Evolutionary conservation across 768 basidiomycete genomes (phyloP), one percentile per base, ranked within the genome.

Genomic region (Mycena chlorophos): DNA sequence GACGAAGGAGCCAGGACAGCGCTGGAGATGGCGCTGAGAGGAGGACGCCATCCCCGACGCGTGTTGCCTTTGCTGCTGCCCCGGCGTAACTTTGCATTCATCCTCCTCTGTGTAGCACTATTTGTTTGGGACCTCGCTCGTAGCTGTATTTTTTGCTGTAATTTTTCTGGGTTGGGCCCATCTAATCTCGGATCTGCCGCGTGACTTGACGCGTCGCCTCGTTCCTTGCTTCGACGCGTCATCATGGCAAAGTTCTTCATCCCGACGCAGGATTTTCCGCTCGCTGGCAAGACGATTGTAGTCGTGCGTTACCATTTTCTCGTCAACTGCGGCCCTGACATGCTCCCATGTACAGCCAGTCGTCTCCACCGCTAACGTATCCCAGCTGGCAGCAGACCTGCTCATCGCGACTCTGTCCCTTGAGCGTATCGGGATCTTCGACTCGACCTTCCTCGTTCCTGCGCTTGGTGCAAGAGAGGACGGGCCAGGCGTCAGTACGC

Each of bases 331-430:
- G 22, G 34, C 49, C 17, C 31, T 34, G 31, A 8, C 31, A 8
- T 34, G 17, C 17, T 40, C 56, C 45, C 47, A n/a, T n/a, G n/a
- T 23, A 39, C 58, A 83, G 81, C 90, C 91, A 29, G 66, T 91
- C 40, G 88, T 93, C 12, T 91, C 91, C 4, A 82, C 83, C 12
- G 91, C 88, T 46, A 93, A 93, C 71, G 80, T 93, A 39, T 77
- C 84, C n/a, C 91, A 94, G 65, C 77, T 94, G 13, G 82, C 89
- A 0, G 83, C 74, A 10, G 91, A 94, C 69, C 71, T 94, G 17
- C 71, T 94, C 57, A 85, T 91, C 58, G 69, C 86, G 4, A 85
- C 87, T 1, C 74, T 90, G 45, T 75, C 75, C 27, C 76, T 94
- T 20, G 68, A 73, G 49, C 75, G 79, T 43, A 70, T 91, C 6